Conservation (phyloP, 116 monocot genomes). For the Papilionanthe hybrid region DNA sequence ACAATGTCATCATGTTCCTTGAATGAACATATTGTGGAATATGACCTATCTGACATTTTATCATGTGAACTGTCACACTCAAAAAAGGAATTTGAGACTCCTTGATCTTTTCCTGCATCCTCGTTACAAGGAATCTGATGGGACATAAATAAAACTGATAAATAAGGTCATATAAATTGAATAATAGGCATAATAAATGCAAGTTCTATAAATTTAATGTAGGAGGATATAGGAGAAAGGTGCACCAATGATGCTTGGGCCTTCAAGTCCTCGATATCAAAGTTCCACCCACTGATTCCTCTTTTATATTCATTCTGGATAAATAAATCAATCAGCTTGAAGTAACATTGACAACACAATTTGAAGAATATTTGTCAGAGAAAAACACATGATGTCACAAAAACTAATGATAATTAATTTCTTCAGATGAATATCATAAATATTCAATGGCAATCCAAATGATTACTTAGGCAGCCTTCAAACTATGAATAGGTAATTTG, state of each 20-base stretch:
- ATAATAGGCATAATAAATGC: background rate
- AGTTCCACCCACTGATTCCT: slow-evolving; percentile 86
- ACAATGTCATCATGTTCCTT: slow-evolving; percentile 28
- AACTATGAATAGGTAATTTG: no score
- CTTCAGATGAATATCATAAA: no score
- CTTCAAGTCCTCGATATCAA: slow-evolving; percentile 72
- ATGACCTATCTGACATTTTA: slow-evolving; percentile 2
- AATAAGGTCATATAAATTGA: background rate
- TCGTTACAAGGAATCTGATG: slow-evolving; percentile 32
- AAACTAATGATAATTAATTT: background rate
- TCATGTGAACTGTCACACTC: slow-evolving; percentile 32
- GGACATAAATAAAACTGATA: background rate
- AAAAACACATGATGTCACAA: background rate
- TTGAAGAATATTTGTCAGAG: background rate
- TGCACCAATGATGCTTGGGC: slow-evolving; percentile 68
- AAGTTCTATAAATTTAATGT: background rate
- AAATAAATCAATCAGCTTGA: slow-evolving; percentile 29
- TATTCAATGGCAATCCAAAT: no score
- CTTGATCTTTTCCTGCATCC: slow-evolving; percentile 22
- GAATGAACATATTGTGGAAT: slow-evolving; percentile 12
- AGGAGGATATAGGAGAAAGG: background rate
- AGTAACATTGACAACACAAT: background rate
- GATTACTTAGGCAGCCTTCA: no score
- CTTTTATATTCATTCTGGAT: slow-evolving; percentile 69
- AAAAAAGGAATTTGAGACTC: slow-evolving; percentile 26